phyloP scores from a whole-genome alignment of 306 rosid species.

The Hippophae tibetana region DNA sequence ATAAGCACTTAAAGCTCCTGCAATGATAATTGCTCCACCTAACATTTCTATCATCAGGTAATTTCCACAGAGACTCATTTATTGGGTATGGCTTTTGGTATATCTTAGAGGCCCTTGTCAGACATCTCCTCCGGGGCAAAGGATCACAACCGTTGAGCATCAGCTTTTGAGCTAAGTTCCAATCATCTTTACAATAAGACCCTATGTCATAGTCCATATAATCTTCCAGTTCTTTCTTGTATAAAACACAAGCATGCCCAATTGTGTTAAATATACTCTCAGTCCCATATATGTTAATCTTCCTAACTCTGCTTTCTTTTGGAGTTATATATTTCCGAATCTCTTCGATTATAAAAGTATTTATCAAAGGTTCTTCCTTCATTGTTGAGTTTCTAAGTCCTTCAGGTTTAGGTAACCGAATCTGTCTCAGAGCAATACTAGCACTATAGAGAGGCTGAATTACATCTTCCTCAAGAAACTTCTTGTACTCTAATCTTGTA shows the following conservation, averaged over 20 bases:
- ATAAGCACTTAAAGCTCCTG: slow-evolving; percentile 66
- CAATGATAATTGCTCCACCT: slow-evolving; percentile 81
- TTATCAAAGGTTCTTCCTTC: slow-evolving; percentile 72
- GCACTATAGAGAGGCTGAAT: slow-evolving; percentile 69
- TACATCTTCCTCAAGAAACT: slow-evolving; percentile 57
- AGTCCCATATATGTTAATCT: slow-evolving; percentile 46
- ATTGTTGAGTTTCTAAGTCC: slow-evolving; percentile 33
- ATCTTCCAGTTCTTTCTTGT: slow-evolving; percentile 56
- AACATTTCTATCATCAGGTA: slow-evolving; percentile 72
- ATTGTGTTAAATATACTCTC: slow-evolving; percentile 65
- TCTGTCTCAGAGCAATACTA: slow-evolving; percentile 60
- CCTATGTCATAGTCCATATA: slow-evolving; percentile 92
- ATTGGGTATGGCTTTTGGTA: slow-evolving; percentile 64
- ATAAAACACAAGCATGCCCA: slow-evolving; percentile 77
- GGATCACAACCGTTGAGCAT: slow-evolving; percentile 94
- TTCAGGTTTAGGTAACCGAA: slow-evolving; percentile 47
- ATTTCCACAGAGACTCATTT: slow-evolving; percentile 70
- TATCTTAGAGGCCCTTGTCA: slow-evolving; percentile 73
- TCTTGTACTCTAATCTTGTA: slow-evolving; percentile 35
- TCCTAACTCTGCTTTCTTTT: slow-evolving; percentile 57
- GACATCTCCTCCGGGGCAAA: slow-evolving; percentile 75
- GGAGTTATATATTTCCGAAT: slow-evolving; percentile 83
- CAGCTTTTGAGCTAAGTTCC: slow-evolving; percentile 76
- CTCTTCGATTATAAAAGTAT: slow-evolving; percentile 66
- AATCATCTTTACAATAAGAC: slow-evolving; percentile 89